phyloP scores from a whole-genome alignment of 148 eudicot genomes.

The Drosera capensis region DNA sequence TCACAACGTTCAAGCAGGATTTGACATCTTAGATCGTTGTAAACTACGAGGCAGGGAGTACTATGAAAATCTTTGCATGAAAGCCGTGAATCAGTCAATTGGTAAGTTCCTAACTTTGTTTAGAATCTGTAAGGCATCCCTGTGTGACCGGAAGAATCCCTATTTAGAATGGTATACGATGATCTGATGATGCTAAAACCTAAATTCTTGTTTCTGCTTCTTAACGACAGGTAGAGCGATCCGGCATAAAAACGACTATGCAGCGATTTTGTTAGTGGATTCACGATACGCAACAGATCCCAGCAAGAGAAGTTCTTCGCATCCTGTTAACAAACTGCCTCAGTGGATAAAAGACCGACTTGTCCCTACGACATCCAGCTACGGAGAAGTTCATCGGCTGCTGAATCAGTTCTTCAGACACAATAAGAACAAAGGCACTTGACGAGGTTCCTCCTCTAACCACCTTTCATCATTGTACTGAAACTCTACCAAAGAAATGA shows the following conservation, averaged over 20 bases:
- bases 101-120: conserved; percentile 26
- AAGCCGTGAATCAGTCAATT: conserved; percentile 96
- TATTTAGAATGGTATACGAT: too few species aligned
- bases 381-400: conserved; percentile 68
- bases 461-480: neutral
- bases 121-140: neutral
- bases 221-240: conserved; percentile 65
- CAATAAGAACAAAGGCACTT: conserved; percentile 26
- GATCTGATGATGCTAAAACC: too few species aligned
- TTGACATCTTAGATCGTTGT: conserved; percentile 64
- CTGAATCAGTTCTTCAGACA: conserved; percentile 71
- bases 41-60: conserved; percentile 76
- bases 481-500: neutral
- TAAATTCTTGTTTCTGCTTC: too few species aligned
- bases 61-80: conserved; percentile 95
- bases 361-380: conserved; percentile 30
- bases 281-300: conserved; percentile 62
- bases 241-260: conserved; percentile 78
- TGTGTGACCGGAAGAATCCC: neutral
- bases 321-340: conserved; percentile 69
- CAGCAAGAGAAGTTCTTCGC: conserved; percentile 35
- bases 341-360: conserved; percentile 67
- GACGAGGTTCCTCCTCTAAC: neutral
- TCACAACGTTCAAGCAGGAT: conserved; percentile 49
- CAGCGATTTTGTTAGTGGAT: conserved; percentile 81